phyloP scores from a whole-genome alignment of 257 asterid genomes.

The Gentiana straminea region DNA sequence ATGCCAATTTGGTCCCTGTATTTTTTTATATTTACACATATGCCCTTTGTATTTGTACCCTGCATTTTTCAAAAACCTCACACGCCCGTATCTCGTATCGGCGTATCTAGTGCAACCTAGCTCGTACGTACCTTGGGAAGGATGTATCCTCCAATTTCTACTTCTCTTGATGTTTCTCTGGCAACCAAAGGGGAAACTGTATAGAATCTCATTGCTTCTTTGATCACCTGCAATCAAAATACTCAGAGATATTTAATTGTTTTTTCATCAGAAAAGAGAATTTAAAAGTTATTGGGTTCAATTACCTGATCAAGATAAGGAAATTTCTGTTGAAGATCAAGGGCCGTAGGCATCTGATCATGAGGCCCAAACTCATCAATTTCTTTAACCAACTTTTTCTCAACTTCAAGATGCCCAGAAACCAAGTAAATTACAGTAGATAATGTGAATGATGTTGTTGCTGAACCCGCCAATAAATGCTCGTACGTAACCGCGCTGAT shows the following conservation, averaged over 20 bases:
- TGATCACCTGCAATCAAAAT: slow-evolving; percentile 51
- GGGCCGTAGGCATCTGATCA: slow-evolving; percentile 50
- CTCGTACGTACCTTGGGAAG: slow-evolving; percentile 61
- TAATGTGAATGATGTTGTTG: slow-evolving; percentile 83
- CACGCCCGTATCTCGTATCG: too few relatives aligned
- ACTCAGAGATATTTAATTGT: neutral
- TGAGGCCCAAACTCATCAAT: slow-evolving; percentile 59
- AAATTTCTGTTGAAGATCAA: slow-evolving; percentile 70
- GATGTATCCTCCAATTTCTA: slow-evolving; percentile 73
- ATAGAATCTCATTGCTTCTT: slow-evolving; percentile 92
- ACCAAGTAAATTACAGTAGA: slow-evolving; percentile 64
- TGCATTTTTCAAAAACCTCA: too few relatives aligned
- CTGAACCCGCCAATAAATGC: slow-evolving; percentile 89
- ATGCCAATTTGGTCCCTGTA: too few relatives aligned
- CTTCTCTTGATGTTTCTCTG: slow-evolving; percentile 70
- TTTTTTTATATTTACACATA: too few relatives aligned
- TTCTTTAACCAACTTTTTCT: slow-evolving; percentile 55
- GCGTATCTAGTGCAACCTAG: too few relatives aligned
- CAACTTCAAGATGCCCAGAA: slow-evolving; percentile 60
- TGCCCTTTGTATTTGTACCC: too few relatives aligned
- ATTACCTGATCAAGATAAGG: slow-evolving; percentile 69
- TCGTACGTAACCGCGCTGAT: slow-evolving; percentile 88
- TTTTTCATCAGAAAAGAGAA: too few relatives aligned
- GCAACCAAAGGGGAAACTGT: slow-evolving; percentile 86
- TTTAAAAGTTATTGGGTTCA: neutral